Percentiles rank a stretch among this genome's conserved stretches.
These are phyloP conservation scores for Heliosperma pusillum DNA, from an alignment of 148 eudicot species.

Conservation along the genomic window DNA sequence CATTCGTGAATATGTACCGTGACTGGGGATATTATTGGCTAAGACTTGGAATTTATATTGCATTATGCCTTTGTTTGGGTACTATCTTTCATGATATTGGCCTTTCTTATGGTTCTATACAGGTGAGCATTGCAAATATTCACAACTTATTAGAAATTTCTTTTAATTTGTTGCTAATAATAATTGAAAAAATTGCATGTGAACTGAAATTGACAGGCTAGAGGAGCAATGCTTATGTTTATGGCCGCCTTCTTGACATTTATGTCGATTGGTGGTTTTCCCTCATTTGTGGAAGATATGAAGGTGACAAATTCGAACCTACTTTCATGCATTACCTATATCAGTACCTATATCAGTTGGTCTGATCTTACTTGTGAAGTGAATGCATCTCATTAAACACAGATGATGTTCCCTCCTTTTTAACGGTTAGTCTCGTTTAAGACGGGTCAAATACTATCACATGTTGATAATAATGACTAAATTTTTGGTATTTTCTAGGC, in stretches of 20 bases:
- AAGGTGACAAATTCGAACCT: conserved; percentile 41
- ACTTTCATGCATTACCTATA: too few species aligned
- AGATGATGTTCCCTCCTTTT: too few species aligned
- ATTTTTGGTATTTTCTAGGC: too few species aligned
- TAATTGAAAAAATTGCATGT: background rate
- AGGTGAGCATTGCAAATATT: conserved; percentile 8
- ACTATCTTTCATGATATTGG: conserved; percentile 37
- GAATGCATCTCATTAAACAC: too few species aligned
- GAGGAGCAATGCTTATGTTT: conserved; percentile 46
- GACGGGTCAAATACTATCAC: too few species aligned
- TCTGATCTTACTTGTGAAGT: too few species aligned
- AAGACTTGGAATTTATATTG: conserved; percentile 35
- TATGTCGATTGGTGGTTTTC: conserved; percentile 64
- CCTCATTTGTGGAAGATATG: conserved; percentile 56
- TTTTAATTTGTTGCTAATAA: background rate
- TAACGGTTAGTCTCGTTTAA: too few species aligned
- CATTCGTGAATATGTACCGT: conserved; percentile 47
- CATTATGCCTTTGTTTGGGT: conserved; percentile 36
- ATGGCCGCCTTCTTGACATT: conserved; percentile 49
- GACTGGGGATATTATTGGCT: conserved; percentile 49
- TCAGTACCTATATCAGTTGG: too few species aligned
- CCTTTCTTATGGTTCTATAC: conserved; percentile 37
- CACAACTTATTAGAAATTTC: background rate
- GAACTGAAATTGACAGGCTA: conserved; percentile 31
- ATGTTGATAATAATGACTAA: too few species aligned